Base-by-base conservation (phyloP, 116 monocot species). In the Trichopus zeylanicus region DNA sequence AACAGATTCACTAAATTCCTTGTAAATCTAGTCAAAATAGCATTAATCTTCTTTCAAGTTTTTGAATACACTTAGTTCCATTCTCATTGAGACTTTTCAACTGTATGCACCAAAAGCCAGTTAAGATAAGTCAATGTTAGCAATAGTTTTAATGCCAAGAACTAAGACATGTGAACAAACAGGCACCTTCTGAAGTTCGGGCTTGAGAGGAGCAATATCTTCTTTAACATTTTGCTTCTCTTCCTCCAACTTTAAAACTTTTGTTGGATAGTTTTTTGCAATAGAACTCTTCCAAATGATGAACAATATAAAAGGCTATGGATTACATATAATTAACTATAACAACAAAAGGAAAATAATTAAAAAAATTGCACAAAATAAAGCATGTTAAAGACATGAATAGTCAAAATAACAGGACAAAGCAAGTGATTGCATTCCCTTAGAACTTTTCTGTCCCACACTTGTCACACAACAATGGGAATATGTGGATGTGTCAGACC, bases 1-100 rank as follows among this genome's bases (percentile, higher is more conserved):
- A 62, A 98, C 87, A 46, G 91, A 84, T 54, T 63, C 56, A 53
- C 97, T 98, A 55, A 98, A 98, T 60, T 85, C 91, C 65, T 80
- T 84, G 66, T 91, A 98, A 59, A 98, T 91, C 32, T 65, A 28
- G 54, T 98, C 97, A 48, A 87, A 46, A 85, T 91, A 63, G 82
- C 88, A 70, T 98, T 91, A 16, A 98, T 98, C 49, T 71, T 87
- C 47, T 71, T 53, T 91, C 88, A 49, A 87, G 75, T 60, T 75
- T 81, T 55, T 58, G 66, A 9, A 82, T 81, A 20, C 85, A 70
- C 56, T 62, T 73, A 12, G 75, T 80, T 66, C 80, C 78, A 78
- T 82, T 80, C 58, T 8, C 59, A 73, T 87, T 78, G 27, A 61
- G 69, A 63, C 37, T 75, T 65, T 57, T 67, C 20, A 91, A 61